phyloP scores from a whole-genome alignment of 345 rosid genomes.

The Aquilaria yunnanensis region DNA sequence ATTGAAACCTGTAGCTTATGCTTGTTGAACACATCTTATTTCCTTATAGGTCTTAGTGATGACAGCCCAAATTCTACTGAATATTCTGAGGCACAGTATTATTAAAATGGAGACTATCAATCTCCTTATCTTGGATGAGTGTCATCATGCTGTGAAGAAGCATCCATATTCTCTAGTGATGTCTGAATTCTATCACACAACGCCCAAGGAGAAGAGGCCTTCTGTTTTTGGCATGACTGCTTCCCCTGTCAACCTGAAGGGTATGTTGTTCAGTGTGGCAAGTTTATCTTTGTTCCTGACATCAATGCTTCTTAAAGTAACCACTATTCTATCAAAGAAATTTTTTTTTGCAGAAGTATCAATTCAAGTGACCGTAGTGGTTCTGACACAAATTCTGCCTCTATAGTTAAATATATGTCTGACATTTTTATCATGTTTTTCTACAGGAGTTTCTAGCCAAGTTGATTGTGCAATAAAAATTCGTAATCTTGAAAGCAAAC shows the following conservation, averaged over 20 bases:
- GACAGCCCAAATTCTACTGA: constrained; percentile 96
- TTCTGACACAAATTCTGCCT: neutral
- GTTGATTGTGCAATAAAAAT: constrained; percentile 96
- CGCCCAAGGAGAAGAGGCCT: constrained; percentile 84
- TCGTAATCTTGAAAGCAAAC: constrained; percentile 94
- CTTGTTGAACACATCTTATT: neutral
- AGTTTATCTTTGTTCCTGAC: constrained; percentile 4
- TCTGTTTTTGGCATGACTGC: constrained; percentile 99
- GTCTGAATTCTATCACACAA: constrained; percentile 98
- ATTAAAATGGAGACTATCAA: constrained; percentile 83
- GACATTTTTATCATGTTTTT: constrained; percentile 1
- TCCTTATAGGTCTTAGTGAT: constrained; percentile 73
- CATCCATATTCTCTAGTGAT: constrained; percentile 97
- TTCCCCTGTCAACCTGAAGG: constrained; percentile 96
- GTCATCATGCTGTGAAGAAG: constrained; percentile 99
- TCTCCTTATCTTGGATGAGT: constrained; percentile 93
- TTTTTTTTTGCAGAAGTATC: constrained; percentile 1
- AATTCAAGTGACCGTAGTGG: neutral
- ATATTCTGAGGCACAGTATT: constrained; percentile 95
- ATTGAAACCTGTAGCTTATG: no score
- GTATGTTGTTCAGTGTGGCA: constrained; percentile 28
- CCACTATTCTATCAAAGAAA: neutral
- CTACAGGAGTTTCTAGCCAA: constrained; percentile 92
- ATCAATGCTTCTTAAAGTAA: constrained; percentile 2
- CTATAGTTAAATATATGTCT: neutral